Evolutionary conservation across 371 early-diverging fungal species (phyloP).

Genomic region (Lichtheimia corymbifera): DNA sequence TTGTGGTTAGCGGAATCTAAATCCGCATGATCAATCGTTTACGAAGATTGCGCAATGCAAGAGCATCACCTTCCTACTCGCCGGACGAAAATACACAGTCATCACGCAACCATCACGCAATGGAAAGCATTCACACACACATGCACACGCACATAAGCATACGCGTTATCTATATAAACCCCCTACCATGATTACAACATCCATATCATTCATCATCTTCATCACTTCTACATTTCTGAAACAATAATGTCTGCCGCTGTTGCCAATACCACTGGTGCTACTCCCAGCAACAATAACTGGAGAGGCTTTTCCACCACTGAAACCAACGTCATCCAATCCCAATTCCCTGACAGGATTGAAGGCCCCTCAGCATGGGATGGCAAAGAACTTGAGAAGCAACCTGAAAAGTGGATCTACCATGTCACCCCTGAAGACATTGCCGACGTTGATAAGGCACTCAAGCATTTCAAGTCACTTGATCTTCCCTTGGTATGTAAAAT

Average conservation of each 20-base stretch:
- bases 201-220: background rate
- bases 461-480: slow-evolving; percentile 30
- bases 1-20: too few relatives aligned
- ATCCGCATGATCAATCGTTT: too few relatives aligned
- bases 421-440: slow-evolving; percentile 36
- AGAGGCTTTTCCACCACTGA: slow-evolving; percentile 25
- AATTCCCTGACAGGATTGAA: slow-evolving; percentile 38
- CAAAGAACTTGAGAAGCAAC: slow-evolving; percentile 35
- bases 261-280: background rate
- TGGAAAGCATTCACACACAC: background rate
- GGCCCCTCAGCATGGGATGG: slow-evolving; percentile 47
- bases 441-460: slow-evolving; percentile 37
- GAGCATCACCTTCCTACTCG: background rate
- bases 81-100: background rate
- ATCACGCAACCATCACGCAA: slow-evolving; percentile 9
- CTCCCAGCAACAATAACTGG: slow-evolving; percentile 15
- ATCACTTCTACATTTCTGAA: background rate
- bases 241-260: slow-evolving; percentile 11
- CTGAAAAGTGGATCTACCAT: slow-evolving; percentile 43
- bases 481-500: slow-evolving; percentile 23
- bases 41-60: slow-evolving; percentile 8
- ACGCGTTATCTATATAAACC: background rate
- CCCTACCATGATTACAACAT: background rate
- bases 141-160: background rate
- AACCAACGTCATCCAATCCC: slow-evolving; percentile 17